Conservation (phyloP, 176 grass and related monocot species). For the Oryza nivara region DNA sequence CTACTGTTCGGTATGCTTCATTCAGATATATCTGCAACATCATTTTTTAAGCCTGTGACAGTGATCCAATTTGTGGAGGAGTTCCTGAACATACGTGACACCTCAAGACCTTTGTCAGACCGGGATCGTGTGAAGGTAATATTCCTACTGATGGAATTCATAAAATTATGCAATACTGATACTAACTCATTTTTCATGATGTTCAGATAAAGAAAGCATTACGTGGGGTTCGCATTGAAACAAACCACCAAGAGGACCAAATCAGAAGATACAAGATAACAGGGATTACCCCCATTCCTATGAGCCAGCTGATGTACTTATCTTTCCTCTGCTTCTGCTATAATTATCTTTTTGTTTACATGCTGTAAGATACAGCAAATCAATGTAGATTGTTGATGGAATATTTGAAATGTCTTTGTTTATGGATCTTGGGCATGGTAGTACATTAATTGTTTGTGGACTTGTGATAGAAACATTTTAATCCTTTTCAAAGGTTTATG, state of each 20-base stretch:
- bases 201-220: conserved; percentile 78
- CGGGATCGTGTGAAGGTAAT: conserved; percentile 67
- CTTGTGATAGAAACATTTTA: neutral
- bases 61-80: too few relatives aligned
- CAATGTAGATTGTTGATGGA: too few relatives aligned
- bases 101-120: conserved; percentile 39
- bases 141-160: neutral
- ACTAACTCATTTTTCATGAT: neutral
- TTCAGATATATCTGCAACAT: too few relatives aligned
- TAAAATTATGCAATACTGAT: neutral
- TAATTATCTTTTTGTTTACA: neutral
- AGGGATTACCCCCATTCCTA: conserved; percentile 56
- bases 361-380: neutral
- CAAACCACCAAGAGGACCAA: conserved; percentile 58
- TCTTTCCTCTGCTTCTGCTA: neutral
- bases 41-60: too few relatives aligned
- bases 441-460: too few relatives aligned
- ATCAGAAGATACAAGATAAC: conserved; percentile 80
- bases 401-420: too few relatives aligned
- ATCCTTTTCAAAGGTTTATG: too few relatives aligned
- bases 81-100: too few relatives aligned
- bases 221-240: conserved; percentile 68
- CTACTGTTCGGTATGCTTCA: too few relatives aligned
- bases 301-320: conserved; percentile 67
- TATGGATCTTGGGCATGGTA: too few relatives aligned